Evolutionary conservation across 2,329 filamentous ascomycete genomes (phyloP).

Genomic region (Fusarium sp.): DNA sequence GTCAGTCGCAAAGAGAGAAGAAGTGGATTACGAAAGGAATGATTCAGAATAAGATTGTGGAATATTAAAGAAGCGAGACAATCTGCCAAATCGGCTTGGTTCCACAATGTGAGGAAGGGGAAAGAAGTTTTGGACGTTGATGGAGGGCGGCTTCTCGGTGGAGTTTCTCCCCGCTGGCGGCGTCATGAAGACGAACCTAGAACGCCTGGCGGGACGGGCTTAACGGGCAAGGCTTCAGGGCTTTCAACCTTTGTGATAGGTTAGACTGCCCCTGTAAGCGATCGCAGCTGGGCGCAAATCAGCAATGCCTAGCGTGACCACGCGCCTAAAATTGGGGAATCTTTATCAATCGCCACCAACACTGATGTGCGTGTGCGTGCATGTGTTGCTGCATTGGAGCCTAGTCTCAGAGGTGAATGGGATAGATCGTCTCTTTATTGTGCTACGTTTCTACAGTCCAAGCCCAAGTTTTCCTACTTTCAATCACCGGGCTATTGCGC

Average conservation of each 20-base stretch:
- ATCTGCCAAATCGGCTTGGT: constrained; percentile 24
- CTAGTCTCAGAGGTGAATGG: background rate
- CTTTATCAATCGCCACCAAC: constrained; percentile 37
- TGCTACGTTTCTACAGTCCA: too few species aligned
- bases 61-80: constrained; percentile 15
- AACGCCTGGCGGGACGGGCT: constrained; percentile 2
- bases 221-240: constrained; percentile 26
- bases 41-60: constrained; percentile 7
- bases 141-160: constrained; percentile 34
- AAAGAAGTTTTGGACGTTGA: constrained; percentile 39
- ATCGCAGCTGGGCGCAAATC: constrained; percentile 21
- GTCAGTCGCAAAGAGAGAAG: constrained; percentile 18
- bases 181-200: constrained; percentile 32
- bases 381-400: background rate
- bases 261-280: constrained; percentile 16
- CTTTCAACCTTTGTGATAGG: constrained; percentile 24
- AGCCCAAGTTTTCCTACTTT: background rate
- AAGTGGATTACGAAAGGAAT: background rate
- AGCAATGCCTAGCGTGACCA: constrained; percentile 39
- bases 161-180: constrained; percentile 39
- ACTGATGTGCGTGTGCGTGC: background rate
- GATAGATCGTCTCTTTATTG: background rate
- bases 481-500: background rate
- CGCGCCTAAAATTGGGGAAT: constrained; percentile 23
- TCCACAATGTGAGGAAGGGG: constrained; percentile 36